Base-by-base conservation (phyloP, 225 moss, liverwort and hornwort genomes). In the Rhytidiadelphus loreus region DNA sequence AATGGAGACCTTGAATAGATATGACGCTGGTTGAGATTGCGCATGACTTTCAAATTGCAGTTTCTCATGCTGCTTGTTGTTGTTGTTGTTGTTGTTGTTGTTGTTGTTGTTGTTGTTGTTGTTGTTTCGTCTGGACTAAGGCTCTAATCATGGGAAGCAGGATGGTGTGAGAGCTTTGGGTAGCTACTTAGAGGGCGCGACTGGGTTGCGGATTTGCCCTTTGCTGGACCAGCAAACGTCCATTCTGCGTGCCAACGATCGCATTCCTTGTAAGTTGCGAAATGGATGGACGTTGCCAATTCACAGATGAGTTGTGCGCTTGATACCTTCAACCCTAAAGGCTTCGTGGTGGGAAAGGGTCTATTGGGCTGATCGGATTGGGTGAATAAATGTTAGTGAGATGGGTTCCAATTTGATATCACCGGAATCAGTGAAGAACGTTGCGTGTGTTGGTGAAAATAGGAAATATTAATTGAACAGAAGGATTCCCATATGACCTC, bases 161-260 rank as follows among this genome's bases (percentile, higher is more conserved):
- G 97, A 99, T 85, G 97, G 96, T 77, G 92, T 97, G 91, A 97
- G 92, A 89, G 92, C 83, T 71, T 92, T 99, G 88, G 95, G 92
- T 43, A 94, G 96, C 90, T 97, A 96, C 85, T 88, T 99, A 91
- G 94, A 97, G 62, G 92, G 90, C 86, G 82, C 95, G 43, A 94
- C 92, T n/a, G 95, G 96, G 72, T 89, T 93, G 89, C 95, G 92
- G 68, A 91, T 98, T 92, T 98, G 98, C 92, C 92, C 95, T 57
- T 87, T 99, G 88, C 89, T 99, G 46, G 98, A 99, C 89, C 95
- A 94, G 73, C 96, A 96, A 91, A 99, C 98, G 76, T 92, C 91
- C n/a, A 89, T 91, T 81, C 90, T 95, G 61, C 95, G 94, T 83
- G 87, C 93, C 48, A 92, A 94, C 80, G 90, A 91, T 68, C 94